These are phyloP conservation scores for Dentipellis sp. DNA, from an alignment of 768 basidiomycete species.

Conservation along the genomic window DNA sequence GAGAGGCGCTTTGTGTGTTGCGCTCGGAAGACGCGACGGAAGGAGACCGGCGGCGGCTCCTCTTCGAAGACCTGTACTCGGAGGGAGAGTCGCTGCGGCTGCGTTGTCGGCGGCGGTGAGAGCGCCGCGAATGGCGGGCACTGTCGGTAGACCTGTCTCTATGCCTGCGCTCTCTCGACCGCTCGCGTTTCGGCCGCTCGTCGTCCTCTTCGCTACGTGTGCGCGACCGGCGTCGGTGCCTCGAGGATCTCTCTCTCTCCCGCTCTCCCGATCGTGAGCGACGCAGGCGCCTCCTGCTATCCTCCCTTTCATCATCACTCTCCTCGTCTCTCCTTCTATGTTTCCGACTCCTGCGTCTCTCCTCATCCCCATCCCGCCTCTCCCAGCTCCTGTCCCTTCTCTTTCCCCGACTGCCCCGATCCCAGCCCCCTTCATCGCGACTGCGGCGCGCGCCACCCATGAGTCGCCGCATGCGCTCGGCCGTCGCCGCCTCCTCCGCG, in stretches of 20 bases:
- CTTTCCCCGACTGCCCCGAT: slow-evolving; percentile 37
- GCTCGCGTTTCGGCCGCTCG: slow-evolving; percentile 2
- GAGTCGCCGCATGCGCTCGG: slow-evolving; percentile 43
- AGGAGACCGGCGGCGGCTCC: slow-evolving; percentile 5
- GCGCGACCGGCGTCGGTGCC: slow-evolving; percentile 10
- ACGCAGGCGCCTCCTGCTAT: slow-evolving; percentile 18
- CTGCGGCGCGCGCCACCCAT: slow-evolving; percentile 19
- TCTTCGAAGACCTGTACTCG: slow-evolving; percentile 1
- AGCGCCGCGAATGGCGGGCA: background rate
- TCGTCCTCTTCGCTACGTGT: background rate
- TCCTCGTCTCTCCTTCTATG: slow-evolving; percentile 32
- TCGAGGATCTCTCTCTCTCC: slow-evolving; percentile 15
- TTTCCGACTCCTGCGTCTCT: slow-evolving; percentile 18
- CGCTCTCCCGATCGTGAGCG: slow-evolving; percentile 23
- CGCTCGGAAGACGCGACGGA: background rate
- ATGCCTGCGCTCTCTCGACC: background rate
- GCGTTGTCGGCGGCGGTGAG: background rate
- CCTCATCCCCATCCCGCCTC: slow-evolving; percentile 30
- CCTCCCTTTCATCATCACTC: slow-evolving; percentile 23
- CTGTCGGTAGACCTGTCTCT: background rate
- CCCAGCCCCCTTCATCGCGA: slow-evolving; percentile 25
- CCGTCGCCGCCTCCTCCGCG: slow-evolving; percentile 70
- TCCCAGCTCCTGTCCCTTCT: slow-evolving; percentile 45
- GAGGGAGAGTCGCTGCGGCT: background rate
- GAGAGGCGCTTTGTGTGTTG: background rate